Base-by-base conservation (phyloP, 768 basidiomycete genomes). In the Calocera viscosa region DNA sequence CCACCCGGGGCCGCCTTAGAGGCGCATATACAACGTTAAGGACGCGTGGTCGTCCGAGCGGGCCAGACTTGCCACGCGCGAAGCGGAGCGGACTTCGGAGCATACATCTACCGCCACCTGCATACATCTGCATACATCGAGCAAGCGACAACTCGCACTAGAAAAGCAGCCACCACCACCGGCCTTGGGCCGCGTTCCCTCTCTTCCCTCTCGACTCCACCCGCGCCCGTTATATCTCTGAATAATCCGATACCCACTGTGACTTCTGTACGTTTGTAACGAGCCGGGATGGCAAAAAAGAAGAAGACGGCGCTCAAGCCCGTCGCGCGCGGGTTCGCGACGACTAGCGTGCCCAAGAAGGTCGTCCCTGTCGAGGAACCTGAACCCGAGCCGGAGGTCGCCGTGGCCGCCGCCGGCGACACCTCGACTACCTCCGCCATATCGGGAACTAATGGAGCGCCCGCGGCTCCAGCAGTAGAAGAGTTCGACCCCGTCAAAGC, bases 321-420 rank as follows among this genome's bases (percentile, higher is more conserved):
- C 24, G 79, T 88, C 43, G 82, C 76, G 43, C 85, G 91, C 66
- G 89, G 89, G 17, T 91, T 92, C 72, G 85, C 87, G 49, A 90
- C 90, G 2, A 88, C 86, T 22, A 92, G 91, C 12, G 81, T 91
- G 30, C 88, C 89, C 33, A 91, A 91, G 81, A 92, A 90, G 76
- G 65, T 63, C 28, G 65, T 35, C 8, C 65, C 53, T 17, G 64
- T 38, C 24, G 40, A 49, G 43, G 66, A 68, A 22, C 60, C 38
- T 2, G 66, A 63, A 35, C 19, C 64, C 16, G 64, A 35, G 43
- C 43, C n/a, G 49, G 66, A 47, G 34, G 41, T 65, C 24, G 60
- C 65, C 11, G 17, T 33, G 26, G n/a, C 47, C 12, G 68, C 39
- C 26, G 64, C 67, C 14, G 41, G 22, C 22, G 53, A 33, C 32